Evolutionary conservation across 345 rosid species (phyloP), one percentile per base, ranked within the genome.

Genomic region (Angophora floribunda): DNA sequence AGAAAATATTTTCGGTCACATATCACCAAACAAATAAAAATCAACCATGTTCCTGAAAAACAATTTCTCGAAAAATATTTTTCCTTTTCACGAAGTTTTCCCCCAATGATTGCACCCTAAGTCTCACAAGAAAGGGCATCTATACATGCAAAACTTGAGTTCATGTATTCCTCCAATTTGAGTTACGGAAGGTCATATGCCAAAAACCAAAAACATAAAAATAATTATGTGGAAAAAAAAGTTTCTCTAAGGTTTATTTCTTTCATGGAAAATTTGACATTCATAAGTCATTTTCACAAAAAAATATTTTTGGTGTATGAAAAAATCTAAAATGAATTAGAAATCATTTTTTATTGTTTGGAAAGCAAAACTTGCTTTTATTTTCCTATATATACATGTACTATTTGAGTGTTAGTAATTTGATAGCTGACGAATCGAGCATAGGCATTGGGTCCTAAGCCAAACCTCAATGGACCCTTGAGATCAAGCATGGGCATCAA

Each of bases 41-140:
- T 13, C 1, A 63, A 12, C 75, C 13, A 63, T 15, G n/a, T 63
- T 6, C 30, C 13, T n/a, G 0, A 13, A 63, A 61, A 13, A 7
- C 3, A 2, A 63, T 6, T 63, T 13, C n/a, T 36, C 3, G 6
- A 14, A 57, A 28, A 61, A 13, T 61, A 11, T 28, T 61, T 59
- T 59, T 2, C 9, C 7, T 3, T 63, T 13, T 63, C 75, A n/a
- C 13, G 17, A 63, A n/a, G 1, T 63, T 63, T 10, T 26, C 4
- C 3, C 14, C n/a, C 12, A 59, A 11, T 1, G 6, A 63, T 32
- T 0, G 6, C 47, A 17, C 0, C 24, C 11, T 36, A 36, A 70
- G 13, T 70, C 24, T 17, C 47, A 70, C 47, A 36, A 17, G 13
- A 70, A 70, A 70, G 47, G 6, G 9, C 6, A 21, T 36, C 45